phyloP scores from a whole-genome alignment of 805 yeast species.

The Cyberlindnera maclurae region DNA sequence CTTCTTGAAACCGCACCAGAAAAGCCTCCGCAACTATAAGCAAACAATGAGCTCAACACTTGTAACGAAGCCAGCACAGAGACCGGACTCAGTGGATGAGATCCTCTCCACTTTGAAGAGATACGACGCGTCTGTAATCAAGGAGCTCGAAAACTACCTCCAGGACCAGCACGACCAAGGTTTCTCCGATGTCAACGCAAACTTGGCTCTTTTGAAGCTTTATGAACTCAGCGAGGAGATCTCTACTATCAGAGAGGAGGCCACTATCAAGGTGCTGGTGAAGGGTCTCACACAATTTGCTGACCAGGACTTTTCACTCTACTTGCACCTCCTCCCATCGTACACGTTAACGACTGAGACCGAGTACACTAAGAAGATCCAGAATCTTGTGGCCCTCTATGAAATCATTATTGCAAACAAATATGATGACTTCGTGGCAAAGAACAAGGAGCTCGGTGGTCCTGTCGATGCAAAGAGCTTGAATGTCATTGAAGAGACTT shows the following conservation, averaged over 20 bases:
- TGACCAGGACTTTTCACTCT: conserved; percentile 36
- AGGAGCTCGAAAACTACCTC: conserved; percentile 38
- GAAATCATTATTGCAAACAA: conserved; percentile 20
- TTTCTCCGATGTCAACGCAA: conserved; percentile 35
- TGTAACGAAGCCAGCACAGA: conserved; percentile 26
- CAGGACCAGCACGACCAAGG: conserved; percentile 30
- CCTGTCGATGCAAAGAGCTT: conserved; percentile 15
- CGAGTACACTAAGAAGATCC: conserved; percentile 21
- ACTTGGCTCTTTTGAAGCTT: conserved; percentile 39
- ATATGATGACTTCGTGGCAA: conserved; percentile 14
- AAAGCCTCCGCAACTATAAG: neutral
- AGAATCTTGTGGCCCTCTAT: conserved; percentile 18
- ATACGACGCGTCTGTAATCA: conserved; percentile 36
- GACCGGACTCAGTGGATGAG: conserved; percentile 35
- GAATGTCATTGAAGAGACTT: conserved; percentile 14
- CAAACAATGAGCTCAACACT: conserved; percentile 23
- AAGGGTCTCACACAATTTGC: conserved; percentile 35
- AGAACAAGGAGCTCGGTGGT: conserved; percentile 16
- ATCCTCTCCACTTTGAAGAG: conserved; percentile 36
- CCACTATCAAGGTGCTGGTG: conserved; percentile 31
- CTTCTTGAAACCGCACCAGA: too few relatives aligned
- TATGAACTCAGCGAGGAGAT: conserved; percentile 31
- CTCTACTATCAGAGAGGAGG: conserved; percentile 30
- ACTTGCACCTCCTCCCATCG: conserved; percentile 39
- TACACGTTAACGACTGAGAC: conserved; percentile 24